These are phyloP conservation scores for Pisolithus tinctorius DNA, from an alignment of 768 basidiomycete genomes.

Conservation along the genomic window DNA sequence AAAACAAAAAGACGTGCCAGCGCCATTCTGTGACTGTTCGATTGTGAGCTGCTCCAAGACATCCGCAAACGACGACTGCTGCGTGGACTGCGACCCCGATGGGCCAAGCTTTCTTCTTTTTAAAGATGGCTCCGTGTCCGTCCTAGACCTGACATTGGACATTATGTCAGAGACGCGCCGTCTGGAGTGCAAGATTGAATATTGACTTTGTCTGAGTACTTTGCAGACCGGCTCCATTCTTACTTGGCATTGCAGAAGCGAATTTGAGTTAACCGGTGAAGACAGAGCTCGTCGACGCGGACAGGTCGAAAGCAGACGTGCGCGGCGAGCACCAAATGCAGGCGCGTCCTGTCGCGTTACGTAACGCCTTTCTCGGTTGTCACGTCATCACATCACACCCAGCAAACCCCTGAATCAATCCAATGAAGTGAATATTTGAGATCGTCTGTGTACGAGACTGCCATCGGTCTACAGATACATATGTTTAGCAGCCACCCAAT, in stretches of 20 bases:
- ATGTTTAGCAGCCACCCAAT: no score
- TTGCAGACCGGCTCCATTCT: conserved; percentile 12
- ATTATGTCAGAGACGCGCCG: neutral
- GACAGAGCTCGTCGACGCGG: neutral
- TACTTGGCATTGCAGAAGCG: neutral
- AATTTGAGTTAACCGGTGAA: neutral
- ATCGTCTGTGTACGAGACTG: no score
- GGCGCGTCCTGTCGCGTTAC: neutral
- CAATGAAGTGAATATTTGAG: no score
- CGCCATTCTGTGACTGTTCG: conserved; percentile 34
- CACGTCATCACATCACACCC: neutral
- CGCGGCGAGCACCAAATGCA: neutral
- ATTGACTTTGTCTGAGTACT: conserved; percentile 11
- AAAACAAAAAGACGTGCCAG: conserved; percentile 30
- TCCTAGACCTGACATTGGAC: conserved; percentile 5
- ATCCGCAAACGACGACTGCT: conserved; percentile 48
- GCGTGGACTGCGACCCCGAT: conserved; percentile 22
- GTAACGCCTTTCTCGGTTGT: neutral
- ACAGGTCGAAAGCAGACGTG: neutral
- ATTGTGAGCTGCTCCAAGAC: conserved; percentile 57
- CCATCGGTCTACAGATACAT: no score
- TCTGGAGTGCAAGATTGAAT: neutral
- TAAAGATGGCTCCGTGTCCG: conserved; percentile 31
- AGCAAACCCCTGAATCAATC: no score
- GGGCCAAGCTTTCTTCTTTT: conserved; percentile 51